These are phyloP conservation scores for Metschnikowia anglica DNA, from an alignment of 805 yeast species.

Conservation along the genomic window DNA sequence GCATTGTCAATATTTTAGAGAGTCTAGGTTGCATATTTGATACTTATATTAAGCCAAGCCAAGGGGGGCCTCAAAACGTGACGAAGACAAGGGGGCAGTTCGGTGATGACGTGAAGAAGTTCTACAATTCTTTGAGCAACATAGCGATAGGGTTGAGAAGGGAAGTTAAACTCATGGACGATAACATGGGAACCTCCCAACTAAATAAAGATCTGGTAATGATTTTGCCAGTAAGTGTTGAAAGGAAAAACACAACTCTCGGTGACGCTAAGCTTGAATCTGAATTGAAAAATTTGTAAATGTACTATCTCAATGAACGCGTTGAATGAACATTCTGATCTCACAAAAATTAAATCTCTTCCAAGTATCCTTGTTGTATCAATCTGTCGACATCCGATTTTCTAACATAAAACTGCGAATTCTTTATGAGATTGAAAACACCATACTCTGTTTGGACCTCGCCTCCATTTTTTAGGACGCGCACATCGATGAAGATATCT, in stretches of 20 bases:
- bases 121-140: constrained; percentile 54
- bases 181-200: constrained; percentile 49
- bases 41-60: constrained; percentile 36
- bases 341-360: constrained; percentile 49
- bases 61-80: constrained; percentile 23
- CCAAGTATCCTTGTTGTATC: constrained; percentile 90
- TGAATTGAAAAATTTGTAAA: constrained; percentile 33
- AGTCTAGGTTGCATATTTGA: constrained; percentile 48
- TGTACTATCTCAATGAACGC: background rate
- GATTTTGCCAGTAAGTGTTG: constrained; percentile 66
- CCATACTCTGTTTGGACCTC: constrained; percentile 98
- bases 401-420: constrained; percentile 91
- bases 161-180: constrained; percentile 66
- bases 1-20: constrained; percentile 51
- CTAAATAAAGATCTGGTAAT: constrained; percentile 45
- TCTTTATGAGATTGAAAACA: constrained; percentile 86
- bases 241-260: constrained; percentile 67
- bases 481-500: constrained; percentile 88
- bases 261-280: constrained; percentile 57
- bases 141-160: constrained; percentile 60
- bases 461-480: constrained; percentile 92
- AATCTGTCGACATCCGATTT: constrained; percentile 92
- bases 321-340: background rate
- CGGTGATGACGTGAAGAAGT: constrained; percentile 42
- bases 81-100: constrained; percentile 39